Conservation (phyloP, 139 green algal genomes). For the Chlorella ohadii region DNA sequence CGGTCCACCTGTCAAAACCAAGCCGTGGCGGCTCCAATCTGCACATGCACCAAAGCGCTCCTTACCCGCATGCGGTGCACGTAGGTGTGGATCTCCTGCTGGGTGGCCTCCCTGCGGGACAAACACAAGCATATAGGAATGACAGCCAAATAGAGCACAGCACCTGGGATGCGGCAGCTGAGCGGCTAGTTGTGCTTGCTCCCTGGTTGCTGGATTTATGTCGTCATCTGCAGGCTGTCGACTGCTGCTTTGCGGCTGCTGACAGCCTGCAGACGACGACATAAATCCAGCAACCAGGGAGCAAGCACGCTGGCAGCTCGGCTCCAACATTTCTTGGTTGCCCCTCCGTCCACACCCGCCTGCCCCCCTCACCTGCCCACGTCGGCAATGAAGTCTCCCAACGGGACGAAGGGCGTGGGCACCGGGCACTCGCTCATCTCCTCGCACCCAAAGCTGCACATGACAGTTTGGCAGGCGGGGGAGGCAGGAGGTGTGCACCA, state of each 20-base stretch:
- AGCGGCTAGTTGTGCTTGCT: no score
- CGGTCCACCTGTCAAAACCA: no score
- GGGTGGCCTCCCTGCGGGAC: conserved; percentile 3
- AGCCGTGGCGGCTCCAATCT: no score
- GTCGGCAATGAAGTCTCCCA: conserved; percentile 73
- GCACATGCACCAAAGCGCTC: neutral
- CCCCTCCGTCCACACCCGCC: no score
- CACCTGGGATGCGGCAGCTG: neutral
- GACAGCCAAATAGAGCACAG: neutral
- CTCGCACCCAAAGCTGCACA: conserved; percentile 51
- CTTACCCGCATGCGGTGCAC: conserved; percentile 59
- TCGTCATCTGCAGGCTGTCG: no score
- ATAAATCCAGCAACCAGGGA: no score
- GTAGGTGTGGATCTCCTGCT: conserved; percentile 63
- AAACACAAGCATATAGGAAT: neutral
- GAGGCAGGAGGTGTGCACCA: no score
- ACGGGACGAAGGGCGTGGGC: conserved; percentile 59
- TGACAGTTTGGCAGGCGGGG: neutral
- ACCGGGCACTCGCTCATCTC: conserved; percentile 70
- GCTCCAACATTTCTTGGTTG: no score
- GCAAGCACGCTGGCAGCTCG: no score
- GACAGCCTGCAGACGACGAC: no score
- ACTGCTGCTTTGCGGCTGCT: no score
- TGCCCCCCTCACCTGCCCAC: conserved; percentile 37
- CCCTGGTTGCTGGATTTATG: no score